Conservation (phyloP, 257 asterid species). For the Fraxinus anomala region DNA sequence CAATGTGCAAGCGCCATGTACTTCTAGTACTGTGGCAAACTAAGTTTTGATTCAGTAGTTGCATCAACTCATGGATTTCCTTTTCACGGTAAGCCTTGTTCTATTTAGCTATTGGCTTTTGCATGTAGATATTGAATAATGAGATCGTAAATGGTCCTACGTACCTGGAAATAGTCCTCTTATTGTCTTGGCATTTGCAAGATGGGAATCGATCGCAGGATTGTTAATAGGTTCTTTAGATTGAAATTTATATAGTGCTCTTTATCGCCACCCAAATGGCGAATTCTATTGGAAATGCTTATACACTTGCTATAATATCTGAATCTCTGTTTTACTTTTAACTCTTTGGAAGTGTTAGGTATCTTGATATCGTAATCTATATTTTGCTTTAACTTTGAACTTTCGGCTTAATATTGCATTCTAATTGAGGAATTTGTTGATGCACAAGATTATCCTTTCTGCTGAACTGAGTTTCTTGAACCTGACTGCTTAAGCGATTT, state of each 20-base stretch:
- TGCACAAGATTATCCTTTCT: background rate
- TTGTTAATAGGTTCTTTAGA: background rate
- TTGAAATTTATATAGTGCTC: background rate
- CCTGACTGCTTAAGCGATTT: background rate
- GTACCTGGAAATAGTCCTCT: background rate
- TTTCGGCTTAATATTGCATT: background rate
- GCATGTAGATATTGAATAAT: background rate
- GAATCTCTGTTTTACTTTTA: background rate
- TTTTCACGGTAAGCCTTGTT: conserved; percentile 18
- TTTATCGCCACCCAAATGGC: background rate
- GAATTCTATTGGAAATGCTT: background rate
- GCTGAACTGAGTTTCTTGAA: background rate
- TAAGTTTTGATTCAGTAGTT: conserved; percentile 23
- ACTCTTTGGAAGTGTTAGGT: no score
- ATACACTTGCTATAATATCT: no score
- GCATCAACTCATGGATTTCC: conserved; percentile 18
- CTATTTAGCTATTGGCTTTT: background rate
- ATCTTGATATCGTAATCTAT: background rate
- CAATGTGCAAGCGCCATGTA: conserved; percentile 37
- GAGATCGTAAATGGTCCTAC: background rate
- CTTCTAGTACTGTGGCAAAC: conserved; percentile 47
- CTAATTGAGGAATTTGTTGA: background rate
- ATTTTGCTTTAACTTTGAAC: background rate
- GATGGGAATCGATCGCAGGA: background rate
- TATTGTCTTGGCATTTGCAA: background rate